phyloP scores from a whole-genome alignment of 805 yeast species.

The Kodamaea laetipori region DNA sequence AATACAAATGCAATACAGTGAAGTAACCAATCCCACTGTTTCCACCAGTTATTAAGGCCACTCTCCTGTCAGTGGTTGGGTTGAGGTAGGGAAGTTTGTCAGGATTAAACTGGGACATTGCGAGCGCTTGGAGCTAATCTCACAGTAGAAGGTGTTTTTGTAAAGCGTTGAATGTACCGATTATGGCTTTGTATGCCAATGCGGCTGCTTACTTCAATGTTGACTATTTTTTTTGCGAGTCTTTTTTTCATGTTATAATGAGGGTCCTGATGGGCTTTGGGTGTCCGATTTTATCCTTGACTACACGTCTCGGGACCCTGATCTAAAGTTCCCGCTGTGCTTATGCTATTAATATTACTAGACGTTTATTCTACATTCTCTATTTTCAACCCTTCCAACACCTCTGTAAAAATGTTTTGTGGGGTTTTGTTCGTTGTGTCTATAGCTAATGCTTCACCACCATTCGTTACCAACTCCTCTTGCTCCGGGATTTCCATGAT shows the following conservation, averaged over 20 bases:
- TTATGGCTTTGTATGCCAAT: too few relatives aligned
- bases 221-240: too few relatives aligned
- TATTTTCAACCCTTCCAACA: slow-evolving; percentile 13
- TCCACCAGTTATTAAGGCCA: slow-evolving; percentile 80
- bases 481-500: slow-evolving; percentile 70
- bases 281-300: too few relatives aligned
- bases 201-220: too few relatives aligned
- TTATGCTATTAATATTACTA: not conserved
- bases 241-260: too few relatives aligned
- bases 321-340: not conserved
- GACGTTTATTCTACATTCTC: not conserved
- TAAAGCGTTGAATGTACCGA: too few relatives aligned
- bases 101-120: slow-evolving; percentile 28
- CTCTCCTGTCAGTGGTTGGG: slow-evolving; percentile 55
- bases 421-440: slow-evolving; percentile 37
- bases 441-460: slow-evolving; percentile 38
- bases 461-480: slow-evolving; percentile 37
- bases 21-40: slow-evolving; percentile 80
- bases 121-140: not conserved
- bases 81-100: slow-evolving; percentile 60
- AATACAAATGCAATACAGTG: slow-evolving; percentile 70
- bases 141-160: too few relatives aligned
- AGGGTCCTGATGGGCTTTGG: too few relatives aligned
- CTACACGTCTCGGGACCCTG: too few relatives aligned
- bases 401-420: slow-evolving; percentile 27